Percentiles rank a stretch among this genome's conserved stretches.
phyloP scores from a whole-genome alignment of 352 stramenopile species.

The Phytophthora brassicae region DNA sequence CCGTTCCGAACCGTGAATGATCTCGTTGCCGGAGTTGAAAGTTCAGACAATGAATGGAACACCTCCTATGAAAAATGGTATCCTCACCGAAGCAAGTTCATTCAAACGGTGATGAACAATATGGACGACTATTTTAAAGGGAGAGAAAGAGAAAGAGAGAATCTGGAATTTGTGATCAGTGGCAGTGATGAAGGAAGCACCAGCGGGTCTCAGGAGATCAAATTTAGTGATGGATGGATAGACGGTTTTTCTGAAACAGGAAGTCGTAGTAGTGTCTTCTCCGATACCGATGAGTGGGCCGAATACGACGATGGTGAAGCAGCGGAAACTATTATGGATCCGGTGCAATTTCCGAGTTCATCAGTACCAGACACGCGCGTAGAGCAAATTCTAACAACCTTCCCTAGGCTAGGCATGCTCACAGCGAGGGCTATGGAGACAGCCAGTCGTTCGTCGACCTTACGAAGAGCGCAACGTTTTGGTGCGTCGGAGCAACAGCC shows the following conservation, averaged over 20 bases:
- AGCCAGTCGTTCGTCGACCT: not conserved
- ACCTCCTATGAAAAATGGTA: not conserved
- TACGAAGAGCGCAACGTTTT: not conserved
- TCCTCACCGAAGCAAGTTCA: not conserved
- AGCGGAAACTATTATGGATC: not conserved
- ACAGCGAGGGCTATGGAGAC: not conserved
- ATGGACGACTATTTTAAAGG: not conserved
- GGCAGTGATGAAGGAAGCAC: too few species aligned
- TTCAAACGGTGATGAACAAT: not conserved
- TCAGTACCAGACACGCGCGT: not conserved
- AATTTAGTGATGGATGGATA: too few species aligned
- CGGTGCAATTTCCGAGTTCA: not conserved
- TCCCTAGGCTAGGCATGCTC: not conserved
- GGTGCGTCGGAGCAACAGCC: too few species aligned
- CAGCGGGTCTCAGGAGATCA: too few species aligned
- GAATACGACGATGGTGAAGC: not conserved
- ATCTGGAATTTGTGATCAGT: not conserved
- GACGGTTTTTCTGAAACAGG: too few species aligned
- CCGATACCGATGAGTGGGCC: not conserved
- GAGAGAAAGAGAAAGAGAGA: not conserved
- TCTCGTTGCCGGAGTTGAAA: not conserved
- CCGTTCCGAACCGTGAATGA: not conserved
- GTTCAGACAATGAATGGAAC: not conserved
- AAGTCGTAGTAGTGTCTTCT: too few species aligned
- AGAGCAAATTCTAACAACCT: not conserved